Conservation (phyloP, 1,139 yeast species). For the Pneumocystis oryctolagi region DNA sequence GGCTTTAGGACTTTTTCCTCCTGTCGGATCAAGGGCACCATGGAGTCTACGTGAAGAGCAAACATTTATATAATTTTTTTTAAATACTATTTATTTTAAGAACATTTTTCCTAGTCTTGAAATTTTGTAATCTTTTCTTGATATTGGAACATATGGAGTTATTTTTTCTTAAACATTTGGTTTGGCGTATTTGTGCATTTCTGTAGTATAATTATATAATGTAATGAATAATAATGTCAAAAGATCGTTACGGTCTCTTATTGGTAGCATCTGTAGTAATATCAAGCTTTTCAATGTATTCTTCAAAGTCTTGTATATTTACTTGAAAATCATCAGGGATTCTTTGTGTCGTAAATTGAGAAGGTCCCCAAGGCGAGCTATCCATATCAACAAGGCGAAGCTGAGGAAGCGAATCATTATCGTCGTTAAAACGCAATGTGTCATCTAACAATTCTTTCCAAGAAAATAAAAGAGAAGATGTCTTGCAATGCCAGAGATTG, state of each 20-base stretch:
- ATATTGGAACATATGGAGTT: not conserved
- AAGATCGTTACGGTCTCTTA: not conserved
- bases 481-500: slow-evolving; percentile 65
- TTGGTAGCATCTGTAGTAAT: not conserved
- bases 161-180: not conserved
- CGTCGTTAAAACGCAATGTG: not conserved
- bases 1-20: not conserved
- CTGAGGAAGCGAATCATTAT: slow-evolving; percentile 26
- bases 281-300: slow-evolving; percentile 16
- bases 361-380: slow-evolving; percentile 44
- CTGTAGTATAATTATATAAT: not conserved
- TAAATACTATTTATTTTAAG: not conserved
- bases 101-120: not conserved
- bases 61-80: not conserved
- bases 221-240: not conserved
- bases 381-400: slow-evolving; percentile 58
- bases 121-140: slow-evolving; percentile 1
- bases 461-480: slow-evolving; percentile 62
- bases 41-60: slow-evolving; percentile 11
- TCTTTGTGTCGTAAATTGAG: slow-evolving; percentile 72
- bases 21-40: slow-evolving; percentile 10
- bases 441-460: slow-evolving; percentile 56
- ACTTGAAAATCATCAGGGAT: slow-evolving; percentile 90
- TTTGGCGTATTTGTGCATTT: not conserved
- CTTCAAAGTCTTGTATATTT: slow-evolving; percentile 24